Percentiles rank a stretch among this genome's conserved stretches.
phyloP scores from a whole-genome alignment of 805 yeast genomes.

The Lipomyces starkeyi region DNA sequence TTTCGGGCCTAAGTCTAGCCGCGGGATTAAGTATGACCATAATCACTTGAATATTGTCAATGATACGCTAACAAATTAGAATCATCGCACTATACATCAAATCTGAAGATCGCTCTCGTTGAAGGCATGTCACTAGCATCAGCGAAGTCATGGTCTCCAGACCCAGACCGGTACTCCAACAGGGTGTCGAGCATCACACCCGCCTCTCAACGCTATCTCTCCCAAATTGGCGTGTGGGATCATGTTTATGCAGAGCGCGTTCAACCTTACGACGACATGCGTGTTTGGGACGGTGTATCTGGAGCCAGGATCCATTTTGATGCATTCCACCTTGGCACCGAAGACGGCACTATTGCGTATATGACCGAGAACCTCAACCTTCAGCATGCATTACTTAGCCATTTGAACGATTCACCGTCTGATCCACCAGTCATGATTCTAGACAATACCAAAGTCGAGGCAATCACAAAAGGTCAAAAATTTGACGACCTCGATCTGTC shows the following conservation, averaged over 20 bases:
- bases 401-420: slow-evolving; percentile 53
- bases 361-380: slow-evolving; percentile 90
- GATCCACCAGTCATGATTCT: slow-evolving; percentile 49
- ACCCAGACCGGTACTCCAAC: slow-evolving; percentile 65
- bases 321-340: slow-evolving; percentile 51
- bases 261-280: slow-evolving; percentile 78
- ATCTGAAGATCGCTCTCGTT: slow-evolving; percentile 67
- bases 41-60: background rate
- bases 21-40: slow-evolving; percentile 60
- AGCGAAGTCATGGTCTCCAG: slow-evolving; percentile 55
- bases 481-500: slow-evolving; percentile 45
- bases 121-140: slow-evolving; percentile 71
- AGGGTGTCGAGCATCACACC: slow-evolving; percentile 89
- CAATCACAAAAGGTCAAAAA: slow-evolving; percentile 49
- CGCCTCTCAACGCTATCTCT: slow-evolving; percentile 52
- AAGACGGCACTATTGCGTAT: slow-evolving; percentile 57
- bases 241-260: slow-evolving; percentile 71
- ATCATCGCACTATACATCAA: slow-evolving; percentile 63
- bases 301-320: slow-evolving; percentile 76
- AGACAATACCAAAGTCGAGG: slow-evolving; percentile 71
- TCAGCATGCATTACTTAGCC: slow-evolving; percentile 70
- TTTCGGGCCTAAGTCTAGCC: slow-evolving; percentile 89
- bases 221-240: slow-evolving; percentile 75
- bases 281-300: slow-evolving; percentile 85
- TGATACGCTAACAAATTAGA: slow-evolving; percentile 45